Evolutionary conservation across 108 stramenopile genomes (phyloP), one percentile per base, ranked within the genome.

Genomic region (Nitzschia inconspicua): DNA sequence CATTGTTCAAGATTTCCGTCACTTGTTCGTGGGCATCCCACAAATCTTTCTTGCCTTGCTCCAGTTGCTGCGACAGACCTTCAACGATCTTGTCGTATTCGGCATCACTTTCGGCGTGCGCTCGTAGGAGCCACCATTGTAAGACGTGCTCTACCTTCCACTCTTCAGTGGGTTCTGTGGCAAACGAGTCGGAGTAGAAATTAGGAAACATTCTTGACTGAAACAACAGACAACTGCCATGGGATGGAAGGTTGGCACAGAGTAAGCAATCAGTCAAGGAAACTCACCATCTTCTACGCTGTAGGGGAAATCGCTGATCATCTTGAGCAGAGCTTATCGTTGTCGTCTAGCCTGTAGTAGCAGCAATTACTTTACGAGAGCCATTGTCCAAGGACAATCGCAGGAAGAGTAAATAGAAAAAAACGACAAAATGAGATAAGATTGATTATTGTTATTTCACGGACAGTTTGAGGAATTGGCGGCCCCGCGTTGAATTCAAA

Each of bases 101-200:
- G 1, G 61, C 46, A 13, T 79, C 69, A 11, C 76, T 78, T 37
- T 63, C 69, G 3, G 19, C 20, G 18, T 83, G 72, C 10, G 83
- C 65, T 52, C 71, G 84, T 23, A 77, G 34, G 19, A 85, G 62
- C 36, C 73, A 80, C 84, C 84, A 91, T 47, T 83, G 77, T 43
- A 91, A 31, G 16, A 87, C 74, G 65, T 91, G 70, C 57, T 91
- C 89, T 14, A 91, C 69, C 7, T 81, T 85, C 89, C 89, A 91
- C 4, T 70, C 47, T 23, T 76, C 61, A 49, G 63, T 70, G 1
- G 89, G 89, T 60, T 85, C 82, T 68, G 24, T 39, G 14, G 34
- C 13, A 36, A 32, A 30, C 3, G 20, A 39, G 18, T 0, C 43
- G 41, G 18, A 26, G 4, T 14, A 0, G 44, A 48, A 23, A 55